Conservation (phyloP, 1,284 basidiomycete species). For the Athelia sp. region DNA sequence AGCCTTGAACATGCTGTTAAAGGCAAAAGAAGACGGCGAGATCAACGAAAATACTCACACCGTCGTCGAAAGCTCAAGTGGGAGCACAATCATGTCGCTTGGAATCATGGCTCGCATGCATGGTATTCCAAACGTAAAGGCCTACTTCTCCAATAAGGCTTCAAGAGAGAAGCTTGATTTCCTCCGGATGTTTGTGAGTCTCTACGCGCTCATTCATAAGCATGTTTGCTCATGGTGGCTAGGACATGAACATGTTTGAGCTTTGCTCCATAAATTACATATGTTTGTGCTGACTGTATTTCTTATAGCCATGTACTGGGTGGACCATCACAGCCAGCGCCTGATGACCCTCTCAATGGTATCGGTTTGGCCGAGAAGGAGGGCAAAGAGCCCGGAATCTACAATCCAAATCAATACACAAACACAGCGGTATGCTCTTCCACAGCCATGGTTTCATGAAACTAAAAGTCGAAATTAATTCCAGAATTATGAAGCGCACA, state of each 20-base stretch:
- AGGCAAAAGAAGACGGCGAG: conserved; percentile 15
- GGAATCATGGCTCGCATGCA: conserved; percentile 16
- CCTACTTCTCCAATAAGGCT: conserved; percentile 21
- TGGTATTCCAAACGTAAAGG: conserved; percentile 17
- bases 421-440: conserved; percentile 12
- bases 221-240: too few relatives aligned
- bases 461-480: not conserved
- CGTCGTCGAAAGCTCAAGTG: conserved; percentile 20
- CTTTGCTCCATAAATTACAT: too few relatives aligned
- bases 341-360: conserved; percentile 14
- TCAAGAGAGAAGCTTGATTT: conserved; percentile 16
- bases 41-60: conserved; percentile 17
- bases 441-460: not conserved
- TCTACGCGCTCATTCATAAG: too few relatives aligned
- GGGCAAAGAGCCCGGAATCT: conserved; percentile 11
- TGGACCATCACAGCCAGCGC: conserved; percentile 12
- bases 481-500: conserved; percentile 18
- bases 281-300: too few relatives aligned
- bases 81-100: conserved; percentile 20
- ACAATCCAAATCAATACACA: conserved; percentile 19
- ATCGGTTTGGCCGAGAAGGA: conserved; percentile 14
- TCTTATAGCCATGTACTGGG: conserved; percentile 12
- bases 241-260: too few relatives aligned
- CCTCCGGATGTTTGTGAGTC: conserved; percentile 19
- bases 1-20: conserved; percentile 21